These are phyloP conservation scores for Lathyrus tuberosus DNA, from an alignment of 306 rosid species.

Conservation along the genomic window DNA sequence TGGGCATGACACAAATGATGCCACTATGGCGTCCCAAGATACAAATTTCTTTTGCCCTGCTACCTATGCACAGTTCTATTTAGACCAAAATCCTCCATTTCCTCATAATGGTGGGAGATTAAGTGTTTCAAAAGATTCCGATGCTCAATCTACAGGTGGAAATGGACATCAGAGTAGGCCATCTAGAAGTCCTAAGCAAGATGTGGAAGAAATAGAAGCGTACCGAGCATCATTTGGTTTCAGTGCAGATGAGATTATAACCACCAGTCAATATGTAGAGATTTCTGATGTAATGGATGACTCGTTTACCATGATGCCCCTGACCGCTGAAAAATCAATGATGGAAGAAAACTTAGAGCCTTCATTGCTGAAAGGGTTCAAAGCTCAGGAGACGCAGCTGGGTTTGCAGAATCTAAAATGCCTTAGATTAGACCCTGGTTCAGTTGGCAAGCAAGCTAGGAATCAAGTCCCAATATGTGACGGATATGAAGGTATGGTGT, in stretches of 20 bases:
- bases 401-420: slow-evolving; percentile 49
- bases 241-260: slow-evolving; percentile 98
- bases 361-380: slow-evolving; percentile 57
- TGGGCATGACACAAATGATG: slow-evolving; percentile 65
- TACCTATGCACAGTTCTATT: slow-evolving; percentile 92
- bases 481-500: slow-evolving; percentile 67
- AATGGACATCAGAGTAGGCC: slow-evolving; percentile 83
- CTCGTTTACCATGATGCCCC: slow-evolving; percentile 89
- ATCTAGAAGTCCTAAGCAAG: slow-evolving; percentile 87
- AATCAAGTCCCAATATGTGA: slow-evolving; percentile 45
- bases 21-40: slow-evolving; percentile 74
- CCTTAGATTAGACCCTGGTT: slow-evolving; percentile 52
- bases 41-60: slow-evolving; percentile 98
- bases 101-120: slow-evolving; percentile 94
- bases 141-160: slow-evolving; percentile 76
- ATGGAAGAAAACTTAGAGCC: slow-evolving; percentile 63
- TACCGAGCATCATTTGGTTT: slow-evolving; percentile 99
- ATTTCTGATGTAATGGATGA: slow-evolving; percentile 93
- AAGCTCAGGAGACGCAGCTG: slow-evolving; percentile 53
- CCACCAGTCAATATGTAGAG: slow-evolving; percentile 87
- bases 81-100: slow-evolving; percentile 93
- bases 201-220: slow-evolving; percentile 95
- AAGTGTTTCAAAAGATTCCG: slow-evolving; percentile 96
- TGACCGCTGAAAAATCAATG: slow-evolving; percentile 60
- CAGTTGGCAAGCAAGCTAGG: slow-evolving; percentile 46